These are phyloP conservation scores for Naganishia onofrii DNA, from an alignment of 768 basidiomycete genomes.

Conservation along the genomic window DNA sequence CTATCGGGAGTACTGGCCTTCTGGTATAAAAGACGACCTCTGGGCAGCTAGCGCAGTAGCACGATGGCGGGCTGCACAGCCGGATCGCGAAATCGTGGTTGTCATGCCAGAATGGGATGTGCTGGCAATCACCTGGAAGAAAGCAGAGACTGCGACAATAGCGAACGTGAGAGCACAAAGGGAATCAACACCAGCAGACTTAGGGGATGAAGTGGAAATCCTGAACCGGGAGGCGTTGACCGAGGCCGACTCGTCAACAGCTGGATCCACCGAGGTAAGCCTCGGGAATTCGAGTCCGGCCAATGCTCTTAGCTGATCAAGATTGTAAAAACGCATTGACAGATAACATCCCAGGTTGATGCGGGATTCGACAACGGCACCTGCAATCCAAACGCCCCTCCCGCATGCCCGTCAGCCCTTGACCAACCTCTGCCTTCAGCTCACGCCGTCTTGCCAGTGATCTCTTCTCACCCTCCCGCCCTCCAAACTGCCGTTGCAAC, in stretches of 20 bases:
- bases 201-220: neutral
- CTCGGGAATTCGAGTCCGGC: neutral
- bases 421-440: neutral
- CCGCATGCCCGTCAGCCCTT: neutral
- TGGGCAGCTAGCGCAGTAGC: neutral
- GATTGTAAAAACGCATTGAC: neutral
- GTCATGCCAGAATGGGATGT: neutral
- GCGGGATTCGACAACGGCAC: neutral
- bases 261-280: neutral
- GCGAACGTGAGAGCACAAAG: neutral
- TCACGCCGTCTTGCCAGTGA: neutral
- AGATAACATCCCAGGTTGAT: neutral
- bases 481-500: neutral
- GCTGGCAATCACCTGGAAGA: neutral
- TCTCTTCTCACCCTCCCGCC: neutral
- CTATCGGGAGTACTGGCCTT: conserved; percentile 13
- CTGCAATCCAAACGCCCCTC: neutral
- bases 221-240: neutral
- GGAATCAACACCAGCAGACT: neutral
- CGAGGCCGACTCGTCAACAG: neutral
- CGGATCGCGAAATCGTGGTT: neutral
- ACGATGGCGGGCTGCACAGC: neutral
- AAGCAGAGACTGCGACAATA: neutral
- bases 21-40: neutral
- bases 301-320: neutral